phyloP scores from a whole-genome alignment of 768 basidiomycete genomes.

The Tricholoma saponaceum region DNA sequence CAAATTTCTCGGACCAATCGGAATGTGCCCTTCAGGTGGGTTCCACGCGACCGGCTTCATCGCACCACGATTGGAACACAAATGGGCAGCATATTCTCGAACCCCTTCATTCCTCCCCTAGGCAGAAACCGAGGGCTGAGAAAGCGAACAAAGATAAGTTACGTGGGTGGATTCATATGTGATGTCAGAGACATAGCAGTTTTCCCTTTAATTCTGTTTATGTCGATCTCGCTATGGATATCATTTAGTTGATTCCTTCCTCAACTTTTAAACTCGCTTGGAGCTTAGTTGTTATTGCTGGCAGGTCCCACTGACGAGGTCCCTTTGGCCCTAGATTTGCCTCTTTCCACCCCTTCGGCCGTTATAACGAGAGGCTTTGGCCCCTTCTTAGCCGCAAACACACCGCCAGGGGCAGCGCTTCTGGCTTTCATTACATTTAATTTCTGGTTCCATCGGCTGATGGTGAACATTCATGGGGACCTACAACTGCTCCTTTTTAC shows the following conservation, averaged over 20 bases:
- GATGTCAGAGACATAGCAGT: constrained; percentile 40
- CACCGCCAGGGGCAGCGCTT: neutral
- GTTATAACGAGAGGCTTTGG: neutral
- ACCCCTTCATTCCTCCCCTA: constrained; percentile 1
- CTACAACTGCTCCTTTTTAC: neutral
- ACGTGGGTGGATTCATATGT: constrained; percentile 26
- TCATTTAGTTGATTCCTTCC: constrained; percentile 11
- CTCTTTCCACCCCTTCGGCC: neutral
- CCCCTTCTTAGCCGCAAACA: neutral
- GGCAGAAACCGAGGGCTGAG: constrained; percentile 1
- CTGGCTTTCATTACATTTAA: neutral
- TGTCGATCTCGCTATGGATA: constrained; percentile 34
- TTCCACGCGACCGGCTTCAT: constrained; percentile 4
- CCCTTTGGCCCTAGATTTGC: neutral
- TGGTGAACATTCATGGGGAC: neutral
- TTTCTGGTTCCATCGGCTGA: neutral
- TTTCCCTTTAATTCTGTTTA: constrained; percentile 38
- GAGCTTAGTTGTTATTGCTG: neutral
- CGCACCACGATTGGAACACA: neutral
- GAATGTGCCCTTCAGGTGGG: neutral
- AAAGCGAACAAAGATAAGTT: constrained; percentile 8
- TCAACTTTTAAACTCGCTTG: constrained; percentile 1
- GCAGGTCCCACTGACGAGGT: neutral
- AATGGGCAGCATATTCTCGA: neutral
- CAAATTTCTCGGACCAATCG: neutral